These are phyloP conservation scores for Vanderwaltozyma verrucispora DNA, from an alignment of 805 yeast species.

Conservation along the genomic window DNA sequence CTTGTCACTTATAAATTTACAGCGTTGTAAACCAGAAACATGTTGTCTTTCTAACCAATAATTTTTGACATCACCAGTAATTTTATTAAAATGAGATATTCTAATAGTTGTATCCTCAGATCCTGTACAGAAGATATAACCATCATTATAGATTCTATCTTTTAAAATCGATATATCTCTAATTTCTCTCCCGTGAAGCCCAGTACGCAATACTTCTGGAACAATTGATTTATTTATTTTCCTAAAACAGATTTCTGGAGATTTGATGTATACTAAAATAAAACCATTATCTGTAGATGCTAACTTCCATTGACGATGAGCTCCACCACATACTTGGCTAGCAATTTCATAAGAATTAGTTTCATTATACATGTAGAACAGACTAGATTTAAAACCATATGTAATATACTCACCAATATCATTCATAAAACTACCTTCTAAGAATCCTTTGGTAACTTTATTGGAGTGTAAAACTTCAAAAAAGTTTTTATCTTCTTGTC, in stretches of 20 bases:
- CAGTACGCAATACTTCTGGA: conserved; percentile 37
- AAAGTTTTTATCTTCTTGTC: conserved; percentile 1
- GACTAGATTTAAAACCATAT: conserved; percentile 75
- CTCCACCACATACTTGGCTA: conserved; percentile 78
- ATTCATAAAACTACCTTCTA: conserved; percentile 59
- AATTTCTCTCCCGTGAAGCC: conserved; percentile 89
- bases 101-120: conserved; percentile 82
- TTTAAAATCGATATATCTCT: conserved; percentile 55
- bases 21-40: conserved; percentile 77
- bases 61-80: conserved; percentile 35
- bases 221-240: conserved; percentile 17
- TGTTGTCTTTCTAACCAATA: conserved; percentile 66
- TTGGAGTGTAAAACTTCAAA: conserved; percentile 40
- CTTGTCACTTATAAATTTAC: conserved; percentile 46
- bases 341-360: conserved; percentile 59
- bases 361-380: conserved; percentile 76
- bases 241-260: conserved; percentile 38
- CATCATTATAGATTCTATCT: conserved; percentile 22
- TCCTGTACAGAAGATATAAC: conserved; percentile 53
- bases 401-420: conserved; percentile 41
- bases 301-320: conserved; percentile 77
- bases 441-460: conserved; percentile 60
- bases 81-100: conserved; percentile 33
- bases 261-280: conserved; percentile 50
- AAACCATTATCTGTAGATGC: conserved; percentile 22